Conservation (phyloP, 306 rosid genomes). For the Castanospermum australe region DNA sequence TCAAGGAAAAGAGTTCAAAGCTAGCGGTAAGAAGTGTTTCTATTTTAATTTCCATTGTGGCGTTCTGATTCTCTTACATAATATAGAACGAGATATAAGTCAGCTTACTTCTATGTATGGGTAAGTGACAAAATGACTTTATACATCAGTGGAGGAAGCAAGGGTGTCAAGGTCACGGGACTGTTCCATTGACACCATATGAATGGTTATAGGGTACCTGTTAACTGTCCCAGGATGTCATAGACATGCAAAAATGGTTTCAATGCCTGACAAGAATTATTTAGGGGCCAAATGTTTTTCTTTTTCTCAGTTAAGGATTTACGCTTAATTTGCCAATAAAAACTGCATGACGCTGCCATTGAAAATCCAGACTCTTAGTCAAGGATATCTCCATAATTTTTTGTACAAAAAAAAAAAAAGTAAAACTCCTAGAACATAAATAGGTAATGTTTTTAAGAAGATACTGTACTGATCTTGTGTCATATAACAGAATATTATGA, state of each 20-base stretch:
- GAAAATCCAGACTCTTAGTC: background rate
- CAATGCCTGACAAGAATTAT: background rate
- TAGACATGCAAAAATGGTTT: background rate
- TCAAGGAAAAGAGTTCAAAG: background rate
- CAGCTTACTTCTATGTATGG: slow-evolving; percentile 1
- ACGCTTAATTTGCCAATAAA: background rate
- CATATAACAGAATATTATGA: background rate
- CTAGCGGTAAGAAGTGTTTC: background rate
- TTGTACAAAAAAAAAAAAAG: background rate
- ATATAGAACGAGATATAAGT: background rate
- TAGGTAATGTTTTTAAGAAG: background rate
- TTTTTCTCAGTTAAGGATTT: background rate
- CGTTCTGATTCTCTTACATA: background rate
- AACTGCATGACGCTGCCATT: background rate
- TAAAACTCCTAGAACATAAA: background rate
- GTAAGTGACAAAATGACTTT: background rate
- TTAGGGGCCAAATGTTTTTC: background rate
- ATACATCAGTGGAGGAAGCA: background rate
- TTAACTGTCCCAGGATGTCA: background rate
- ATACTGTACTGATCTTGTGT: background rate
- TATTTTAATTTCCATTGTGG: background rate
- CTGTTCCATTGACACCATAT: slow-evolving; percentile 17
- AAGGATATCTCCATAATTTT: background rate
- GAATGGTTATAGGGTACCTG: background rate
- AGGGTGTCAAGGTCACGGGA: background rate